Conservation (phyloP, 1,284 basidiomycete species). For the Apiotrichum brassicae region DNA sequence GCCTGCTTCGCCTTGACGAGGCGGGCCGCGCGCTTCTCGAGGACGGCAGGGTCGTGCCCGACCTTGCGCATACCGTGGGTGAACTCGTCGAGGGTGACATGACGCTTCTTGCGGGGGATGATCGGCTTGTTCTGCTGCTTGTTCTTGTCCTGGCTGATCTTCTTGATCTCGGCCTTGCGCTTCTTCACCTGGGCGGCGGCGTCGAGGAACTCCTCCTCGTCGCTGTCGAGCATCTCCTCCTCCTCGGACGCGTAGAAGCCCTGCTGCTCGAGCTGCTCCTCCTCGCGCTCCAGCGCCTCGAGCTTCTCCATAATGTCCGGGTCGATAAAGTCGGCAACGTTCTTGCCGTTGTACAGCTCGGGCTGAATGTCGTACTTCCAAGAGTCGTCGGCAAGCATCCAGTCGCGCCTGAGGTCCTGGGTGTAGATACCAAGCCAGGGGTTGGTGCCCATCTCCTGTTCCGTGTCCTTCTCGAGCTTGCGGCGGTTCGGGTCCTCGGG, state of each 20-base stretch:
- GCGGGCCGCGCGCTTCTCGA: conserved; percentile 79
- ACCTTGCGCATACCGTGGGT: conserved; percentile 72
- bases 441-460: conserved; percentile 57
- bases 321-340: conserved; percentile 97
- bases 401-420: conserved; percentile 74
- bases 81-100: conserved; percentile 82
- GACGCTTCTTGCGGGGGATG: conserved; percentile 77
- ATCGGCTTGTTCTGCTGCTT: conserved; percentile 76
- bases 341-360: conserved; percentile 97
- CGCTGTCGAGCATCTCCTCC: conserved; percentile 80
- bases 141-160: conserved; percentile 77
- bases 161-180: conserved; percentile 61
- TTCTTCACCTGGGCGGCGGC: conserved; percentile 60
- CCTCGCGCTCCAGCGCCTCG: conserved; percentile 93
- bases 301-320: conserved; percentile 97
- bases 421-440: conserved; percentile 86
- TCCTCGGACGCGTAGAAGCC: conserved; percentile 91
- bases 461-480: conserved; percentile 68
- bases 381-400: conserved; percentile 78
- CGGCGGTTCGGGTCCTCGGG: conserved; percentile 70
- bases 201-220: conserved; percentile 75
- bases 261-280: conserved; percentile 85
- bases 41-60: conserved; percentile 79
- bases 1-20: conserved; percentile 51
- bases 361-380: conserved; percentile 97